Conservation (phyloP, 2,329 filamentous ascomycete genomes). For the Fusarium sublunatum region DNA sequence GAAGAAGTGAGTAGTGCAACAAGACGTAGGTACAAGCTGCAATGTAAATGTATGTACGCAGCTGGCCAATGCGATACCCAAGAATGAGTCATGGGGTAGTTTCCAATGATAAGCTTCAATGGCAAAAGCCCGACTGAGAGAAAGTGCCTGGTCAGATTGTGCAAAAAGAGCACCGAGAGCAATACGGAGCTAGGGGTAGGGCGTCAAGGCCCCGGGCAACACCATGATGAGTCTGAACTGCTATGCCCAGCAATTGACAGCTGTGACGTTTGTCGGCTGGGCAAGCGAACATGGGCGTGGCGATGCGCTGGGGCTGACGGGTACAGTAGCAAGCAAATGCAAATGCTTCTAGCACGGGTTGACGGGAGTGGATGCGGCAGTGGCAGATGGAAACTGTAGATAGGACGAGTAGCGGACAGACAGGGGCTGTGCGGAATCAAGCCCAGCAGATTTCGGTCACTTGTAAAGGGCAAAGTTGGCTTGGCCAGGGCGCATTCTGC, state of each 20-base stretch:
- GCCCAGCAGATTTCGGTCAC: conserved; percentile 36
- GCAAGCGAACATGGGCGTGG: conserved; percentile 27
- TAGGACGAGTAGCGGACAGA: conserved; percentile 10
- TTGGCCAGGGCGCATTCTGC: conserved; percentile 14
- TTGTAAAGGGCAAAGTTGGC: conserved; percentile 30
- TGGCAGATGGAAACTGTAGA: conserved; percentile 19
- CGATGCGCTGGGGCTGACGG: conserved; percentile 43
- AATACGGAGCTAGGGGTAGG: too few relatives aligned
- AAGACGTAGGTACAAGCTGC: conserved; percentile 19
- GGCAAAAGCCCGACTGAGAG: background rate
- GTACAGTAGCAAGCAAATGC: conserved; percentile 15
- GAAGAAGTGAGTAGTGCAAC: conserved; percentile 7
- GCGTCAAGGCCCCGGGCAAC: background rate
- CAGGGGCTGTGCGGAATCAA: conserved; percentile 36
- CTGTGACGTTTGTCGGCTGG: conserved; percentile 18
- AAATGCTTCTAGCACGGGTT: conserved; percentile 33
- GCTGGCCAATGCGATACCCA: conserved; percentile 1
- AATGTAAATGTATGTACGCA: conserved; percentile 12
- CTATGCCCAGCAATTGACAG: conserved; percentile 13
- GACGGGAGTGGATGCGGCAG: conserved; percentile 37
- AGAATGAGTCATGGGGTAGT: conserved; percentile 12
- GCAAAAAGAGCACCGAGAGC: too few relatives aligned
- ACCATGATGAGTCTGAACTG: background rate
- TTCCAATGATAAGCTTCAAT: conserved; percentile 6
- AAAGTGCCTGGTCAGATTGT: background rate